These are phyloP conservation scores for Cystobasidiaceae sp. DNA, from an alignment of 1,284 basidiomycete genomes.

Conservation along the genomic window DNA sequence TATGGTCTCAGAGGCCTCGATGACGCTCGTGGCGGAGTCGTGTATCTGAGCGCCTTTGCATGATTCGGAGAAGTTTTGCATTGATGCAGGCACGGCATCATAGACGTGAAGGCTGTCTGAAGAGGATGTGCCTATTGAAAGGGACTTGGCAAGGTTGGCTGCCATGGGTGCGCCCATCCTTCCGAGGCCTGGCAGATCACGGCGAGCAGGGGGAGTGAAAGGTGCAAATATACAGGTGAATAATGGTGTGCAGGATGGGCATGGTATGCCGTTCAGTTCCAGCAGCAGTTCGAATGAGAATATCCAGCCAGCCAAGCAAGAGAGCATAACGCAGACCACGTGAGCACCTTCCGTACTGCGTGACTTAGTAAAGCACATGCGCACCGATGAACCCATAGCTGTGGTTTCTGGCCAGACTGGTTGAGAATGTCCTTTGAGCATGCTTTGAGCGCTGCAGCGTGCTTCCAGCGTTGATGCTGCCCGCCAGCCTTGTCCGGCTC, in stretches of 20 bases:
- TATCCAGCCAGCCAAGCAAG: no score
- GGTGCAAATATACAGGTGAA: no score
- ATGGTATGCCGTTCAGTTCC: no score
- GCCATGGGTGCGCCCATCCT: constrained; percentile 29
- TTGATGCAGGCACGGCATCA: constrained; percentile 61
- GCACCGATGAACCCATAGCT: constrained; percentile 30
- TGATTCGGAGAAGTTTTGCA: constrained; percentile 56
- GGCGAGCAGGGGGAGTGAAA: no score
- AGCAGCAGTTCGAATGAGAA: no score
- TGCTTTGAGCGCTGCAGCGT: not conserved
- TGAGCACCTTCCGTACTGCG: no score
- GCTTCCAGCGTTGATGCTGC: not conserved
- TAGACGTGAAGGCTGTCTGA: constrained; percentile 58
- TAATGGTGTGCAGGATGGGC: no score
- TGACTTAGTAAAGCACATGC: no score
- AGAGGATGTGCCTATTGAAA: no score
- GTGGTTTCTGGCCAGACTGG: not conserved
- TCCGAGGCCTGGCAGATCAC: constrained; percentile 25
- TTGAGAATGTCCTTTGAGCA: not conserved
- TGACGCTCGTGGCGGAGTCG: constrained; percentile 37
- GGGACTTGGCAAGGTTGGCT: constrained; percentile 9
- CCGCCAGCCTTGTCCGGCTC: no score
- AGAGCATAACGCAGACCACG: no score
- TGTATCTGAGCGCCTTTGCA: constrained; percentile 39
- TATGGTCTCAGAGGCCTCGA: constrained; percentile 46